phyloP scores from a whole-genome alignment of 1,139 yeast species.

The Meyerozyma sp. region DNA sequence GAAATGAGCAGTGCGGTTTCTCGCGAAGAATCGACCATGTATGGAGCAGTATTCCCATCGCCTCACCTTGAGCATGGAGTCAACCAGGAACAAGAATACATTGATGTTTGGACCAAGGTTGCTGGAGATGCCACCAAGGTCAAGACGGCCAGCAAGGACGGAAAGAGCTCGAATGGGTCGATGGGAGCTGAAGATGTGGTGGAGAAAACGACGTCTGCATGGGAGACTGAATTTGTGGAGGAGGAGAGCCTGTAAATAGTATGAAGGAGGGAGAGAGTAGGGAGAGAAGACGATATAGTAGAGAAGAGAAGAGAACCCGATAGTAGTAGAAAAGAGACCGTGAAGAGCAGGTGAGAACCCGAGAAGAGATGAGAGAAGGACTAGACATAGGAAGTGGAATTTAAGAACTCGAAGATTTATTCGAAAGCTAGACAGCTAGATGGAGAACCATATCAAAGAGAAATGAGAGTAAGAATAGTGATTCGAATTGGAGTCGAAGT shows the following conservation, averaged over 20 bases:
- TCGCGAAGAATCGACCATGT: conserved; percentile 80
- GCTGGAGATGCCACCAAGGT: conserved; percentile 59
- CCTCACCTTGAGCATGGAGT: conserved; percentile 65
- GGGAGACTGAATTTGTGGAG: conserved; percentile 19
- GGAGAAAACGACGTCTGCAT: conserved; percentile 19
- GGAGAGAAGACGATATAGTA: not conserved
- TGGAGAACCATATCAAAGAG: too few species aligned
- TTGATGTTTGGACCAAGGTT: conserved; percentile 68
- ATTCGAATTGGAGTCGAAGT: too few species aligned
- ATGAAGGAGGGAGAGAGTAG: not conserved
- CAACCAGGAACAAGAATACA: conserved; percentile 61
- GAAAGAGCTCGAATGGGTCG: conserved; percentile 20
- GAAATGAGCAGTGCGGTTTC: conserved; percentile 73
- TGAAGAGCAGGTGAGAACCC: too few species aligned
- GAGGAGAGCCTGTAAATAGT: conserved; percentile 1
- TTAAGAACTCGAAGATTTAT: too few species aligned
- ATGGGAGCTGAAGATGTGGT: conserved; percentile 20
- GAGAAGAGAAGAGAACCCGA: too few species aligned
- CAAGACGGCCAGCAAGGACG: conserved; percentile 37
- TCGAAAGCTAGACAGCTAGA: too few species aligned
- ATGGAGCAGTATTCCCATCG: conserved; percentile 68
- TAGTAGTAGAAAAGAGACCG: too few species aligned
- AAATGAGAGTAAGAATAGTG: too few species aligned
- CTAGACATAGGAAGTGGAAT: too few species aligned
- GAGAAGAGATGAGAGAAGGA: too few species aligned